These are phyloP conservation scores for Hemerocallis citrina DNA, from an alignment of 106 monocot species.

Conservation along the genomic window DNA sequence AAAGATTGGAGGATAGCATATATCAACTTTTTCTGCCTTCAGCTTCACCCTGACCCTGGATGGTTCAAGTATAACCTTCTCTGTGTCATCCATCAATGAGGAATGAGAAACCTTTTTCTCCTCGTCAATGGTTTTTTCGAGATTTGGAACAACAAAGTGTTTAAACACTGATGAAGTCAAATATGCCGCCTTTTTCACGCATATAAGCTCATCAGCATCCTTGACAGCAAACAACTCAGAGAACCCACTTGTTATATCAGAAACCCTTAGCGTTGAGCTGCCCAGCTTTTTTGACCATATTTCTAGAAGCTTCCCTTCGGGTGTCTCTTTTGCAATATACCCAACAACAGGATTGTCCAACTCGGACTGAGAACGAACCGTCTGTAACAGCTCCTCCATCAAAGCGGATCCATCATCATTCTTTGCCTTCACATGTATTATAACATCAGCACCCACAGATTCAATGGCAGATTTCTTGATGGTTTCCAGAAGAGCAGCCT, in stretches of 20 bases:
- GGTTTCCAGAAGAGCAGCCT: constrained; percentile 61
- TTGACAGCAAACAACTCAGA: constrained; percentile 81
- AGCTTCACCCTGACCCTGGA: constrained; percentile 74
- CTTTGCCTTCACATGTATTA: constrained; percentile 72
- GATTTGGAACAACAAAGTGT: constrained; percentile 78
- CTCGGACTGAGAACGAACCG: constrained; percentile 32
- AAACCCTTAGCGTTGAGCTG: constrained; percentile 38
- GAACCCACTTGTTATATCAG: constrained; percentile 70
- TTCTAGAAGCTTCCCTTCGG: constrained; percentile 89
- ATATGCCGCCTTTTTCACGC: constrained; percentile 75
- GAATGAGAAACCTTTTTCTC: constrained; percentile 80
- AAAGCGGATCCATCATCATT: constrained; percentile 51
- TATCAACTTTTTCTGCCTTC: constrained; percentile 90
- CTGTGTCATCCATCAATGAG: constrained; percentile 74
- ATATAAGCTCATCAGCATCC: constrained; percentile 60
- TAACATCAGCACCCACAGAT: constrained; percentile 54
- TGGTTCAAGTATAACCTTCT: constrained; percentile 71
- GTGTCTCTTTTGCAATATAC: constrained; percentile 64
- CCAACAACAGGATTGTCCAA: constrained; percentile 49
- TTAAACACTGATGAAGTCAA: constrained; percentile 69
- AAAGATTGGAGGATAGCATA: constrained; percentile 94
- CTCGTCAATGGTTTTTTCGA: constrained; percentile 85
- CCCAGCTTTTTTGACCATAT: constrained; percentile 62
- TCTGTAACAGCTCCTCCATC: constrained; percentile 56
- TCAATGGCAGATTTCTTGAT: constrained; percentile 56